Conservation (phyloP, 2,329 filamentous ascomycete species). For the Pestalotiopsis sp. region DNA sequence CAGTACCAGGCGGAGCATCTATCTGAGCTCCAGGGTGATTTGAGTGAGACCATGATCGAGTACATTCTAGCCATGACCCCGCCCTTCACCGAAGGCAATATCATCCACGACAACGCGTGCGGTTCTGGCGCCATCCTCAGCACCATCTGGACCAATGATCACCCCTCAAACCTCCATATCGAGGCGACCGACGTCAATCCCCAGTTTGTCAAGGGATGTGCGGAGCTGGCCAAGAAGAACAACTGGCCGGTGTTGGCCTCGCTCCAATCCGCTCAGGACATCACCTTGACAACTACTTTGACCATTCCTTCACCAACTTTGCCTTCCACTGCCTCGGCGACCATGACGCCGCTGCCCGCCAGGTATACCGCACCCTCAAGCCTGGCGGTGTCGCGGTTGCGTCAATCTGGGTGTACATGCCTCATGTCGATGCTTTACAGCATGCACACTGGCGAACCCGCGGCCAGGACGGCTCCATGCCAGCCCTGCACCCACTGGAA, state of each 20-base stretch:
- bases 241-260: background rate
- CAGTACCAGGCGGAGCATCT: no score
- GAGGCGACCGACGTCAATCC: slow-evolving; percentile 12
- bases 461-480: slow-evolving; percentile 16
- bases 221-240: background rate
- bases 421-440: slow-evolving; percentile 17
- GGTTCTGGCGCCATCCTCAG: no score
- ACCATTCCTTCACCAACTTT: slow-evolving; percentile 17
- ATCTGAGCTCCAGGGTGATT: no score
- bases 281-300: slow-evolving; percentile 14
- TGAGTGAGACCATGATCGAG: no score
- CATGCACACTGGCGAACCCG: slow-evolving; percentile 18
- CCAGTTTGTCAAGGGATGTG: background rate
- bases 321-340: slow-evolving; percentile 16
- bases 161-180: slow-evolving; percentile 15
- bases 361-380: slow-evolving; percentile 17
- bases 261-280: slow-evolving; percentile 13
- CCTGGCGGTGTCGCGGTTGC: slow-evolving; percentile 17
- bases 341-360: slow-evolving; percentile 12
- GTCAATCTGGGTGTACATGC: slow-evolving; percentile 17
- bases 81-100: no score
- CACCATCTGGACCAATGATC: slow-evolving; percentile 7
- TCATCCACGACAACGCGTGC: no score
- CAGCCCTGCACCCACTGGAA: background rate
- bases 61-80: no score